Base-by-base conservation (phyloP, 2,329 filamentous ascomycete genomes). In the Botrytis deweyae region DNA sequence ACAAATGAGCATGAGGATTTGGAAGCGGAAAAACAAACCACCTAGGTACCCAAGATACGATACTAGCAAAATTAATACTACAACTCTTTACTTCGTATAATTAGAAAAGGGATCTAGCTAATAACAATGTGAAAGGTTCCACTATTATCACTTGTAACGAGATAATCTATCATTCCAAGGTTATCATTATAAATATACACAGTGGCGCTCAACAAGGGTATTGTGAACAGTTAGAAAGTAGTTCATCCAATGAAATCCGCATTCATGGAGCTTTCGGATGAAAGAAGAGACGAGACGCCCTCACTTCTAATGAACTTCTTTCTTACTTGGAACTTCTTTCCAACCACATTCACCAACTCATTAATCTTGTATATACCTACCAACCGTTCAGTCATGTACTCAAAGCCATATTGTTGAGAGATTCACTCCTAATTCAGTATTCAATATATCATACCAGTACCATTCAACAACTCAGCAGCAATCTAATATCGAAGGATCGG, bases 181-280 rank as follows among this genome's bases (percentile, higher is more conserved):
- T 29, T 68, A 6, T 38, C 49, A 70, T 46, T 46, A 66, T 52
- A 66, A 72, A 72, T 66, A 71, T 65, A 72, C 46, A 20, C 25
- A 72, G 70, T 72, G 70, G 70, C 61, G 70, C 49, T 72, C 61
- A 38, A 66, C 61, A 55, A 55, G 70, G 59, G 36, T 63, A 52
- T 22, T 20, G 42, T 64, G 33, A 64, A 40, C 20, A 33, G 44
- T 58, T 25, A 29, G 58, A 52, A 70, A 40, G 67, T 29, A 61
- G 40, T 40, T 64, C 58, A 29, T 71, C 69, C 69, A 71, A 71
- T 71, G 58, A 64, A 71, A 65, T 65, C 46, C 29, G 49, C 36
- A 62, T 46, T 71, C 29, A 70, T 66, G 64, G 64, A 33, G 33
- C 29, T 58, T 58, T 66, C 62, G 62, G 62, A 46, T 46, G 62